These are phyloP conservation scores for Fusarium miscanthi DNA, from an alignment of 2,329 filamentous ascomycete species.

Conservation along the genomic window DNA sequence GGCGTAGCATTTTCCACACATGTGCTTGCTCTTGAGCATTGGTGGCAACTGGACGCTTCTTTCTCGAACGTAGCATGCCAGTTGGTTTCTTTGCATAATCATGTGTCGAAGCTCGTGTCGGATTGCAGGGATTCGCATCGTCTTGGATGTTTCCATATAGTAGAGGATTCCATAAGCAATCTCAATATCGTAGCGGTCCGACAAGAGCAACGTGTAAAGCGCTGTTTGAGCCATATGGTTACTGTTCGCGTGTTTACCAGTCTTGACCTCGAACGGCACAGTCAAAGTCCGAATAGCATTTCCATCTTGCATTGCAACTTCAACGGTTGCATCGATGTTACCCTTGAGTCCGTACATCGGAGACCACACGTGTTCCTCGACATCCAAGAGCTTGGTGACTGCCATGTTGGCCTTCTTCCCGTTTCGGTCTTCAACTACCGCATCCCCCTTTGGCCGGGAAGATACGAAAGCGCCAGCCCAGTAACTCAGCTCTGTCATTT, in stretches of 20 bases:
- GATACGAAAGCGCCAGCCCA: constrained; percentile 89
- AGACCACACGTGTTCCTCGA: constrained; percentile 98
- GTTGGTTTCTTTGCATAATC: constrained; percentile 93
- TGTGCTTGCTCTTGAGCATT: constrained; percentile 84
- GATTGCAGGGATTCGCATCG: constrained; percentile 84
- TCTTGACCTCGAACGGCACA: constrained; percentile 95
- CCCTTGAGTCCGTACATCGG: constrained; percentile 97
- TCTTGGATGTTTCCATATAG: constrained; percentile 92
- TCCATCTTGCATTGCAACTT: constrained; percentile 82
- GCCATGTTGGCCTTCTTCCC: constrained; percentile 82
- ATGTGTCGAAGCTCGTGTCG: constrained; percentile 92
- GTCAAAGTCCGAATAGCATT: constrained; percentile 76
- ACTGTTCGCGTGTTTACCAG: constrained; percentile 83
- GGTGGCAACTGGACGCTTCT: constrained; percentile 82
- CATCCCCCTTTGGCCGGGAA: constrained; percentile 73
- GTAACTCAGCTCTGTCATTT: constrained; percentile 81
- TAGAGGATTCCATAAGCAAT: constrained; percentile 92
- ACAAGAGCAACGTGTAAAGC: constrained; percentile 90
- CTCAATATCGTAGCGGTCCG: constrained; percentile 94
- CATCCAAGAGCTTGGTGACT: constrained; percentile 92
- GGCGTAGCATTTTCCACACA: constrained; percentile 90
- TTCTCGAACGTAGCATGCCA: constrained; percentile 87
- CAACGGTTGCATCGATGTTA: constrained; percentile 96
- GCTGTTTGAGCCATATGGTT: constrained; percentile 94
- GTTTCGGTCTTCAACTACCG: constrained; percentile 82